phyloP scores from a whole-genome alignment of 805 yeast genomes.

The Lipomyces yamanashiensis region DNA sequence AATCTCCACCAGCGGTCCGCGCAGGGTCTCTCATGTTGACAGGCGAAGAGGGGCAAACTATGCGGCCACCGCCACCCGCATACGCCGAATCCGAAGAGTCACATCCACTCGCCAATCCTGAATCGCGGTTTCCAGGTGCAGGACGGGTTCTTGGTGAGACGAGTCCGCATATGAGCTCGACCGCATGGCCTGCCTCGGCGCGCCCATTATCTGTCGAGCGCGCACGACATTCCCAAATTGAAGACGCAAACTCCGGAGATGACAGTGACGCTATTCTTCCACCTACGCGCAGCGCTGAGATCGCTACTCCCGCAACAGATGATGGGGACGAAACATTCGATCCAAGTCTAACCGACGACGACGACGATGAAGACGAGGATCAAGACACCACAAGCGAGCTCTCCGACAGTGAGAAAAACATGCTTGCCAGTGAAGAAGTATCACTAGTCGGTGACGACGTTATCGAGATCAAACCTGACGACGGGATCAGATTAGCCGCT shows the following conservation, averaged over 20 bases:
- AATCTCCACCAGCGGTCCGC: not conserved
- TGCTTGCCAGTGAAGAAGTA: slow-evolving; percentile 5
- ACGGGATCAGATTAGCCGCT: not conserved
- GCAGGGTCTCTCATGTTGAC: not conserved
- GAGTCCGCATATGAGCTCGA: not conserved
- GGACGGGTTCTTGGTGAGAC: slow-evolving; percentile 26
- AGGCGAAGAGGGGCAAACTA: not conserved
- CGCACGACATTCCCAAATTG: not conserved
- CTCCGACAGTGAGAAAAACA: not conserved
- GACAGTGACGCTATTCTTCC: slow-evolving; percentile 1
- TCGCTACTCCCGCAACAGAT: no score
- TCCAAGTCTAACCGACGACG: slow-evolving; percentile 9
- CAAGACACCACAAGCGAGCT: slow-evolving; percentile 1
- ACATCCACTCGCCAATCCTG: not conserved
- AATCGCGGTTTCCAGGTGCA: slow-evolving; percentile 24
- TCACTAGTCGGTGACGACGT: slow-evolving; percentile 18
- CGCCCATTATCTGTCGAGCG: not conserved
- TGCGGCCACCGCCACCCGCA: slow-evolving; percentile 12
- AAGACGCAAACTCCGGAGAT: not conserved
- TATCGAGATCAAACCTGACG: slow-evolving; percentile 19
- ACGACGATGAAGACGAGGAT: slow-evolving; percentile 16
- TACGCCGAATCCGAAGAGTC: slow-evolving; percentile 2
- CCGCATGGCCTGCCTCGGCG: slow-evolving; percentile 1
- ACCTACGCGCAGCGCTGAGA: no score
- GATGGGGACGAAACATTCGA: not conserved